These are phyloP conservation scores for Kwoniella sp. DNA, from an alignment of 768 basidiomycete species.

Conservation along the genomic window DNA sequence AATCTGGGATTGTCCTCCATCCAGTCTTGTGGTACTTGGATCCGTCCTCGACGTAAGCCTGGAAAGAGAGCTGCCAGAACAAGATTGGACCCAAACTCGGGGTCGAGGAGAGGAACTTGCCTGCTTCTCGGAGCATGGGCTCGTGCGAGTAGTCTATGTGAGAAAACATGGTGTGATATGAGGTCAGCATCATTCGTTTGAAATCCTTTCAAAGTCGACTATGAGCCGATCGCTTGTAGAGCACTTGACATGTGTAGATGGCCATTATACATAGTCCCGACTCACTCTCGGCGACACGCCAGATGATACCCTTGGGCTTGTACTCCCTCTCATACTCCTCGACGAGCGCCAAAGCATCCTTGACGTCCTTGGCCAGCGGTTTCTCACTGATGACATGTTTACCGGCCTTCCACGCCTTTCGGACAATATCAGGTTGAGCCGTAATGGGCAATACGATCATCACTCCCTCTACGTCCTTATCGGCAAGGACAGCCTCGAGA, in stretches of 20 bases:
- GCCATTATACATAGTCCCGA: constrained; percentile 10
- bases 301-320: constrained; percentile 70
- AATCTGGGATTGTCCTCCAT: constrained; percentile 79
- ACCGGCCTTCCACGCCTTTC: constrained; percentile 64
- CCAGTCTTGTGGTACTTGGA: constrained; percentile 78
- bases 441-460: constrained; percentile 78
- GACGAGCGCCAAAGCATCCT: constrained; percentile 67
- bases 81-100: constrained; percentile 65
- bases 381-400: constrained; percentile 91
- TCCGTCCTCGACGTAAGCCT: constrained; percentile 65
- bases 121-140: constrained; percentile 34
- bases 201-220: too few species aligned
- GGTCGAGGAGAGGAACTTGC: constrained; percentile 25
- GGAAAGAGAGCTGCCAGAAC: constrained; percentile 66
- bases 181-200: background rate
- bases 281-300: constrained; percentile 81
- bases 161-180: background rate
- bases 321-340: constrained; percentile 67
- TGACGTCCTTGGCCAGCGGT: constrained; percentile 74
- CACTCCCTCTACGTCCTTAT: constrained; percentile 72
- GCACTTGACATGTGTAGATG: too few species aligned
- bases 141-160: constrained; percentile 47
- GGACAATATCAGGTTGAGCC: constrained; percentile 69
- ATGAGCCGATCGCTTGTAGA: too few species aligned
- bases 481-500: constrained; percentile 61